A percentile compares a stretch with the other conserved stretches of the same genome.
Conservation (phyloP, 371 early-diverging fungal genomes). For the Blakeslea trispora region DNA sequence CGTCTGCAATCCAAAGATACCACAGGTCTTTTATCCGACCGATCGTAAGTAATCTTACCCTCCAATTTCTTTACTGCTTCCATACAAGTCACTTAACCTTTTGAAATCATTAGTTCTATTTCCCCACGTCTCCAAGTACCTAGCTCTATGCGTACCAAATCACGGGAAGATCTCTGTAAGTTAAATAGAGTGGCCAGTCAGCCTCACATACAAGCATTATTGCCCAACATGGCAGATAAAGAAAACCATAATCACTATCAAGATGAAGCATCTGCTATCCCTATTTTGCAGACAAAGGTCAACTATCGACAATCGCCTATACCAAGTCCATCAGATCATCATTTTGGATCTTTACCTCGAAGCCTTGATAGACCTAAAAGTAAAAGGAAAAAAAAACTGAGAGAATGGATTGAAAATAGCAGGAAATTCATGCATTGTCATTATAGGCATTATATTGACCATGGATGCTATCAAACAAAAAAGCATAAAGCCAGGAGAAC, state of each 20-base stretch:
- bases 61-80: too few species aligned
- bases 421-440: neutral
- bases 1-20: constrained; percentile 1
- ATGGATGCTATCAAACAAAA: constrained; percentile 25
- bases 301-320: constrained; percentile 18
- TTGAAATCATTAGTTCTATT: neutral
- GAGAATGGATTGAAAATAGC: neutral
- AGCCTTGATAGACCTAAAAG: constrained; percentile 28
- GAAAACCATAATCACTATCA: constrained; percentile 43
- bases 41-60: too few species aligned
- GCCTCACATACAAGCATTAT: constrained; percentile 42
- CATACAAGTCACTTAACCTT: too few species aligned
- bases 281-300: constrained; percentile 62
- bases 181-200: constrained; percentile 41
- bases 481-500: constrained; percentile 9
- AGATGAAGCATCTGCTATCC: constrained; percentile 83
- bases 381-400: neutral
- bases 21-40: too few species aligned
- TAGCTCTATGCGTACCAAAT: constrained; percentile 11
- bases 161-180: constrained; percentile 32
- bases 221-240: constrained; percentile 47
- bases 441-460: constrained; percentile 19
- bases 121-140: constrained; percentile 1
- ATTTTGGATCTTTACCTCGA: constrained; percentile 27
- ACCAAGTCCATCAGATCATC: constrained; percentile 33